These are phyloP conservation scores for Carex myosuroides DNA, from an alignment of 176 grass and related monocot species.

Conservation along the genomic window DNA sequence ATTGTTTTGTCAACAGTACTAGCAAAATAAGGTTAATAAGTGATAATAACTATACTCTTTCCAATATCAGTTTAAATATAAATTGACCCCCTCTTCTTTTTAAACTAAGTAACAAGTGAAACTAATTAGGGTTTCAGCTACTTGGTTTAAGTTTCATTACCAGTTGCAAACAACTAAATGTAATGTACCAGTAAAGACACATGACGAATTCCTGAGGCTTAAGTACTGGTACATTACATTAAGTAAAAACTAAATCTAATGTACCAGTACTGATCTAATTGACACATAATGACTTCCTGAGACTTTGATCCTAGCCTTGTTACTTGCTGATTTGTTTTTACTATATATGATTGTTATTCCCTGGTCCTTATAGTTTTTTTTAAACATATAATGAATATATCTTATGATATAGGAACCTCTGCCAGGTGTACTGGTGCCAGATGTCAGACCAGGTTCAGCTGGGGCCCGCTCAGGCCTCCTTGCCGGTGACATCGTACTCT, in stretches of 20 bases:
- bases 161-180: not conserved
- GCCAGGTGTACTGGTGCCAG: slow-evolving; percentile 66
- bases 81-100: too few relatives aligned
- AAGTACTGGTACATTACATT: too few relatives aligned
- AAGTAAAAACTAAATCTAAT: too few relatives aligned
- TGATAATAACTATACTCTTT: too few relatives aligned
- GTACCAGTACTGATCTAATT: not conserved
- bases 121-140: too few relatives aligned
- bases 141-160: too few relatives aligned
- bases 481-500: slow-evolving; percentile 74
- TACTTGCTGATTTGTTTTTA: not conserved
- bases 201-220: not conserved
- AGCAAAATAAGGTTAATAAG: too few relatives aligned
- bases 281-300: not conserved
- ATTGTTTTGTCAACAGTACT: too few relatives aligned
- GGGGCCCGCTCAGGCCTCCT: slow-evolving; percentile 55
- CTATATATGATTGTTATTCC: not conserved
- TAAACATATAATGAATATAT: not conserved
- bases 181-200: not conserved
- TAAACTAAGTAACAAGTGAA: too few relatives aligned
- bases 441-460: slow-evolving; percentile 62
- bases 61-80: too few relatives aligned
- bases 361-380: not conserved
- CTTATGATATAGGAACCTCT: slow-evolving; percentile 33
- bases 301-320: not conserved